Evolutionary conservation across 139 green algal species (phyloP).

Genomic region (Asterochloris sp.): DNA sequence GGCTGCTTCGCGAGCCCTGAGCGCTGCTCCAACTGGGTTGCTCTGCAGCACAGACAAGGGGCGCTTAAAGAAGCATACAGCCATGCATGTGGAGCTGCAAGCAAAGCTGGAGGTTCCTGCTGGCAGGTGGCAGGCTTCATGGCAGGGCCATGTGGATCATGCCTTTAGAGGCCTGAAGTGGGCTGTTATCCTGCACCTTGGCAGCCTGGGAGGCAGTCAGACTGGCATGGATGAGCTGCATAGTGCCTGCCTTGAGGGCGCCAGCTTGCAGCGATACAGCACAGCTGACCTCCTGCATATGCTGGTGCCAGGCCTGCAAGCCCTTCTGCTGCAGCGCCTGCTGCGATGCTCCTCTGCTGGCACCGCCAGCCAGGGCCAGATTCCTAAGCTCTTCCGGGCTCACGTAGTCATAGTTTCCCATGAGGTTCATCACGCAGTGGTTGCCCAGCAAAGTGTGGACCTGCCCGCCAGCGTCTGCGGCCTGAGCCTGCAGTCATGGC

Average conservation of each 20-base stretch:
- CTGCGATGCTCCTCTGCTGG: too few species aligned
- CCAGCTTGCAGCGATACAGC: too few species aligned
- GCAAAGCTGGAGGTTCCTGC: too few species aligned
- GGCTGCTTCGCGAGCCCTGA: slow-evolving; percentile 2
- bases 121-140: too few species aligned
- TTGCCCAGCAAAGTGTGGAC: slow-evolving; percentile 29
- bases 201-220: too few species aligned
- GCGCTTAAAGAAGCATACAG: not conserved
- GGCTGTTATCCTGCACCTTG: too few species aligned
- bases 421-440: slow-evolving; percentile 33
- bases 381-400: not conserved
- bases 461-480: slow-evolving; percentile 16
- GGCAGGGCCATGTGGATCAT: too few species aligned
- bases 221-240: too few species aligned
- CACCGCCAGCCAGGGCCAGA: slow-evolving; percentile 2
- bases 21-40: not conserved
- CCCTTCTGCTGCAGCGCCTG: not conserved
- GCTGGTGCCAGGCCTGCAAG: slow-evolving; percentile 3
- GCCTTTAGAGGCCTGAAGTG: too few species aligned
- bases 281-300: not conserved
- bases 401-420: slow-evolving; percentile 17
- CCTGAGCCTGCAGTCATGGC: slow-evolving; percentile 2
- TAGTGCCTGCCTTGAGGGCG: too few species aligned
- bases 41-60: not conserved
- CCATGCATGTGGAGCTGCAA: too few species aligned